Base-by-base conservation (phyloP, 148 eudicot species). In the Salicornia ramosissima region DNA sequence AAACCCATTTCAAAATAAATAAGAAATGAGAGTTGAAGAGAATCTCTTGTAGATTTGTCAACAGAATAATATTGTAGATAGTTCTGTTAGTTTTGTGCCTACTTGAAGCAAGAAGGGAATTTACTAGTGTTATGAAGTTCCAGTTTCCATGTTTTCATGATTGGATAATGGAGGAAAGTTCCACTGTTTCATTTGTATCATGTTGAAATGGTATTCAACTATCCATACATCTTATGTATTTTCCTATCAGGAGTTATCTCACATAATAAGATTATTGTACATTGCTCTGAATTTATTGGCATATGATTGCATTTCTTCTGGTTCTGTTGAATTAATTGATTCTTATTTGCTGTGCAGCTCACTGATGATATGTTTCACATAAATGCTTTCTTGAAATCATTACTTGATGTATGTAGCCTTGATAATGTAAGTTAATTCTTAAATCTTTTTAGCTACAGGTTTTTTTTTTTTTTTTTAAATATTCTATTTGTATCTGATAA, bases 391-490 rank as follows among this genome's bases (percentile, higher is more conserved):
- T 29, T 82, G 76, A 63, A 42, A 14, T 51, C 54, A 62, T 68
- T 82, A 59, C 82, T 79, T 60, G 80, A 71, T 62, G 74, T 82
- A 31, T 82, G 83, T 68, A 51, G 64, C 42, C 72, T 71, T 40
- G 76, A 79, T 39, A 76, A 76, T 76, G 85, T 82, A 57, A 76
- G 83, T 69, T 29, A 24, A 26, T 42, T 46, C 65, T 28, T 49
- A 31, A 36, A 14, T 58, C 21, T 18, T 25, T 18, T 22, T 68
- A 43, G 45, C 56, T 52, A 57, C 29, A 31, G 72, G 33, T 30
- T 61, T 49, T 25, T 71, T 31, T n/a, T n/a, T n/a, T n/a, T n/a
- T n/a, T n/a, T n/a, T n/a, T n/a, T n/a, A n/a, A n/a, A n/a, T n/a
- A n/a, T n/a, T n/a, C n/a, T 40, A 49, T 47, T 2, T 62, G 31